These are phyloP conservation scores for Priceomyces medius DNA, from an alignment of 805 yeast species.

Conservation along the genomic window DNA sequence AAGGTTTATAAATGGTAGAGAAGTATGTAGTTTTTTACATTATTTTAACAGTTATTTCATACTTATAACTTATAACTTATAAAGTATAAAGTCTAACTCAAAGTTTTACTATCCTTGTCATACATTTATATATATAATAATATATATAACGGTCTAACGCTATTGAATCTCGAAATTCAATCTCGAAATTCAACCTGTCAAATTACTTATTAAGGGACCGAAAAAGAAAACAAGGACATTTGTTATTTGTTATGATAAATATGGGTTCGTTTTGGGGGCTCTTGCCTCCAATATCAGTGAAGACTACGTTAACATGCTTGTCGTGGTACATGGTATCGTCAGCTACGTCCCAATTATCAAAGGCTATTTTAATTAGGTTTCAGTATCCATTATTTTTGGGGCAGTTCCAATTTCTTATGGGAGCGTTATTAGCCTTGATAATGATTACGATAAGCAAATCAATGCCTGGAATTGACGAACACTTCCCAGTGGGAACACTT, in stretches of 20 bases:
- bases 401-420: slow-evolving; percentile 59
- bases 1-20: slow-evolving; percentile 48
- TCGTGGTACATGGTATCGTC: slow-evolving; percentile 65
- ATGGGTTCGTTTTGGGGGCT: slow-evolving; percentile 4
- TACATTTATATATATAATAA: too few relatives aligned
- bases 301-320: slow-evolving; percentile 45
- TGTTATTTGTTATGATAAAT: background rate
- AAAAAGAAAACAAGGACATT: background rate
- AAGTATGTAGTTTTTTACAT: too few relatives aligned
- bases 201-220: too few relatives aligned
- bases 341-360: slow-evolving; percentile 63
- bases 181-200: too few relatives aligned
- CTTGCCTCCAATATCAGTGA: slow-evolving; percentile 34
- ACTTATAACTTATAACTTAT: too few relatives aligned
- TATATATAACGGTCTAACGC: too few relatives aligned
- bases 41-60: too few relatives aligned
- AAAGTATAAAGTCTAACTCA: too few relatives aligned
- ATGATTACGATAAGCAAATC: slow-evolving; percentile 35
- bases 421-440: slow-evolving; percentile 41
- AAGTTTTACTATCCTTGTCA: too few relatives aligned
- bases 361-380: slow-evolving; percentile 51
- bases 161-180: too few relatives aligned
- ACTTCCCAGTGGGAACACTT: slow-evolving; percentile 56
- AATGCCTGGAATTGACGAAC: slow-evolving; percentile 25
- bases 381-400: slow-evolving; percentile 64